Base-by-base conservation (phyloP, 345 rosid genomes). In the Brassica incana region DNA sequence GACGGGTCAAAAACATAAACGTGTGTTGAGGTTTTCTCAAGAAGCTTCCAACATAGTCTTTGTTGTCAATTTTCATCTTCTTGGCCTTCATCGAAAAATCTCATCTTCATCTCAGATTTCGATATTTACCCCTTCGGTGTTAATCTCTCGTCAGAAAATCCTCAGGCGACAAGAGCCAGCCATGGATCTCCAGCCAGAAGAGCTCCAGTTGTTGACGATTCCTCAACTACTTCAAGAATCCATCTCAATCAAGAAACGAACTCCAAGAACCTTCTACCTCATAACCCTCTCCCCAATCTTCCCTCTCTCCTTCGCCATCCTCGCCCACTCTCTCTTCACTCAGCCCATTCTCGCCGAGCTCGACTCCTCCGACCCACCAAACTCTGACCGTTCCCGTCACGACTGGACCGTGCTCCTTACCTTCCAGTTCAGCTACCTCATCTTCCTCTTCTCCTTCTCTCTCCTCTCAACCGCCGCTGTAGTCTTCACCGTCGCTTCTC, bases 131-230 rank as follows among this genome's bases (percentile, higher is more conserved):
- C 54, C 71, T 14, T 77, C 80, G 38, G 52, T 63, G 56, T 23
- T 63, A 27, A 33, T 33, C 7, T 36, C 9, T 58, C 67, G 65
- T 54, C 60, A 71, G 12, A 74, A n/a, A 54, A 8, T 4, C 45
- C 32, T 7, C 68, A 8, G 25, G 10, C 9, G 4, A 0, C 25
- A 59, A 58, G 4, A n/a, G n/a, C 2, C 11, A 5, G 48, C 25
- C 86, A 91, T 90, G 97, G 97, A 91, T 88, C 92, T 90, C 0
- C 83, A 87, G 5, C 88, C 86, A 12, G 94, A 88, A 23, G 90
- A 90, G 87, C 92, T 91, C 6, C 97, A 88, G 43, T 86, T 90
- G 88, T 79, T 91, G 40, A 79, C 87, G 3, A 73, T 88, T 0
- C 65, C 89, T 1, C 88, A 83, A 18, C 68, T 91, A 15, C 58